These are phyloP conservation scores for Microdochium bolleyi DNA, from an alignment of 2,329 filamentous ascomycete species.

Conservation along the genomic window DNA sequence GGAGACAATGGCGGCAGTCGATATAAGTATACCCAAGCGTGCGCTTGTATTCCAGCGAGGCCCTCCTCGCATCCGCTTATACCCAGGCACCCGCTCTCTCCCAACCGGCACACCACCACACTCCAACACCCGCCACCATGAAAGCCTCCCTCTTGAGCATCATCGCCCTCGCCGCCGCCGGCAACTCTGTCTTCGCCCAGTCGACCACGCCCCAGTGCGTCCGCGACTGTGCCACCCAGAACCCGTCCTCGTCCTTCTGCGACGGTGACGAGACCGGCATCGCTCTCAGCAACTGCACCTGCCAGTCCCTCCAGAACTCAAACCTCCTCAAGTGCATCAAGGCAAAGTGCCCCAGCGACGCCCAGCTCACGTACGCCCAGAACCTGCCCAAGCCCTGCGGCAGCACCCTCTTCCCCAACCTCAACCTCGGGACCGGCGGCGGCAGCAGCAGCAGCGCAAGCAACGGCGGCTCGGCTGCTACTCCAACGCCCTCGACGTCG, in stretches of 20 bases:
- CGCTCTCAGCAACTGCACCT: conserved; percentile 4
- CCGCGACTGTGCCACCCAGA: neutral
- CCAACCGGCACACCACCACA: no score
- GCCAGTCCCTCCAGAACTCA: conserved; percentile 3
- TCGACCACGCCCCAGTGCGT: conserved; percentile 1
- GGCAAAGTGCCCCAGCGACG: conserved; percentile 1
- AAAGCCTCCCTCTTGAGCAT: neutral
- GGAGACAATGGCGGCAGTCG: no score
- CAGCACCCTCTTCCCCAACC: conserved; percentile 1
- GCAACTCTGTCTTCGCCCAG: neutral
- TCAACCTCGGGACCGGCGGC: neutral
- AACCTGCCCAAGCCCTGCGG: neutral
- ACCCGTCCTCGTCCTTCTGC: conserved; percentile 4
- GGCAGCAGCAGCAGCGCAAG: neutral
- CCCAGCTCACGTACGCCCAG: conserved; percentile 1
- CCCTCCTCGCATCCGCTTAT: no score
- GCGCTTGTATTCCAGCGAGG: no score
- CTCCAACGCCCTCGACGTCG: neutral
- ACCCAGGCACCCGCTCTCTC: no score
- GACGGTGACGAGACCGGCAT: conserved; percentile 5
- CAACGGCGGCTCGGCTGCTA: no score
- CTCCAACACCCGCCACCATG: neutral
- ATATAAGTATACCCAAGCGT: no score
- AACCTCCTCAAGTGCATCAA: conserved; percentile 3
- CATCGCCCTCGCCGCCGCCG: neutral